Base-by-base conservation (phyloP, 352 stramenopile species). In the Phytophthora cactorum region DNA sequence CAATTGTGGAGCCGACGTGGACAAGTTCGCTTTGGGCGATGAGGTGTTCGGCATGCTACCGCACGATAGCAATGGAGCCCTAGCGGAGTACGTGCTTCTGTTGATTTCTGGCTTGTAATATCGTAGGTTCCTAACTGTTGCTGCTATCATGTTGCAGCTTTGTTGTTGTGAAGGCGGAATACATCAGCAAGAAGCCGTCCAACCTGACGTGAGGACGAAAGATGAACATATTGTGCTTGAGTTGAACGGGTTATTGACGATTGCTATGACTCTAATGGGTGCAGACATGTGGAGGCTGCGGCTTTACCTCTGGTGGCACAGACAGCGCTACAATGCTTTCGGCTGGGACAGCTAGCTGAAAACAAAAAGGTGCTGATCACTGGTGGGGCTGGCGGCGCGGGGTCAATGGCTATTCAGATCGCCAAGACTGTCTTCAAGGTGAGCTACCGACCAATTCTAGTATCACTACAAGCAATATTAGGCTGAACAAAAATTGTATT, bases 361-460 rank as follows among this genome's bases (percentile, higher is more conserved):
- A 77, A 76, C 47, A 90, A 92, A 65, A 92, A 90, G 62, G 76
- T 95, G 41, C 63, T 95, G 9, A 73, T 95, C 61, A 92, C 84
- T 3, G 86, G 77, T 25, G 86, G 86, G 2, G 84, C 82, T 66
- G 86, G 86, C 10, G 86, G 86, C 25, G 86, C 88, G 10, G 86
- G 86, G 1, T 84, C 84, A 0, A 75, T 92, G 2, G 86, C 84
- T 15, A 81, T 95, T 63, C 86, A 95, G 63, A 73, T 95, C 31
- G 86, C 86, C 12, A 92, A 92, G 63, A 52, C 66, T 34, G 79
- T 92, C 14, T 93, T 91, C 70, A 95, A 93, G 74, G 82, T 80
- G 50, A 49, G 27, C 17, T 10, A 12, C 44, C 8, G 31, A 46
- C 29, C 52, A 17, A 7, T 47, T 65, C 44, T 15, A 25, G 22